These are phyloP conservation scores for Craterostigma plantagineum DNA, from an alignment of 257 asterid species.

Conservation along the genomic window DNA sequence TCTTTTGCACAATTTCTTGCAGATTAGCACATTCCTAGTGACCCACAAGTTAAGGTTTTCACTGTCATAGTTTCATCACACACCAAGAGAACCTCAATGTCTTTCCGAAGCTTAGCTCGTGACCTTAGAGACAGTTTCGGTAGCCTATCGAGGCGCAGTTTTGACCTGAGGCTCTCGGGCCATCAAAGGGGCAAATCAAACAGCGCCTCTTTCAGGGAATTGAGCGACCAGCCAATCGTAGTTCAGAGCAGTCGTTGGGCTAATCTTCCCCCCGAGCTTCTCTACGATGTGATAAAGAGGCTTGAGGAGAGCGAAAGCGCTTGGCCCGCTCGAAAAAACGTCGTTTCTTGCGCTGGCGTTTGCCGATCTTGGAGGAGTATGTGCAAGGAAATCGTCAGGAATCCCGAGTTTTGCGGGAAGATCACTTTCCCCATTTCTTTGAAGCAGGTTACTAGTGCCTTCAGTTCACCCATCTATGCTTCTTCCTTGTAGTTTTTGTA, in stretches of 20 bases:
- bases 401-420: slow-evolving; percentile 67
- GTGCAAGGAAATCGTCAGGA: slow-evolving; percentile 72
- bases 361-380: slow-evolving; percentile 86
- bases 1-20: too few species aligned
- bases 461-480: too few species aligned
- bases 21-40: too few species aligned
- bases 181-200: slow-evolving; percentile 66
- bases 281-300: slow-evolving; percentile 63
- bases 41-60: too few species aligned
- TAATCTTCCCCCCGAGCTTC: slow-evolving; percentile 86
- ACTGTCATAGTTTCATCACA: too few species aligned
- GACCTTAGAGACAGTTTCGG: slow-evolving; percentile 83
- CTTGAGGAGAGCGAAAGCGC: slow-evolving; percentile 87
- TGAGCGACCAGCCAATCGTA: slow-evolving; percentile 38
- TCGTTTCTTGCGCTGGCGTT: slow-evolving; percentile 80
- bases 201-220: slow-evolving; percentile 44
- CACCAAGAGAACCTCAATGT: slow-evolving; percentile 26
- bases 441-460: slow-evolving; percentile 46
- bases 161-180: slow-evolving; percentile 50
- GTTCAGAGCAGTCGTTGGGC: slow-evolving; percentile 75
- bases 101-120: slow-evolving; percentile 80
- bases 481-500: background rate
- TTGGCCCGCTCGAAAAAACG: slow-evolving; percentile 83
- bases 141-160: slow-evolving; percentile 69
- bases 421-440: slow-evolving; percentile 83